These are phyloP conservation scores for Pythium plurisporium DNA, from an alignment of 352 stramenopile genomes.

Conservation along the genomic window DNA sequence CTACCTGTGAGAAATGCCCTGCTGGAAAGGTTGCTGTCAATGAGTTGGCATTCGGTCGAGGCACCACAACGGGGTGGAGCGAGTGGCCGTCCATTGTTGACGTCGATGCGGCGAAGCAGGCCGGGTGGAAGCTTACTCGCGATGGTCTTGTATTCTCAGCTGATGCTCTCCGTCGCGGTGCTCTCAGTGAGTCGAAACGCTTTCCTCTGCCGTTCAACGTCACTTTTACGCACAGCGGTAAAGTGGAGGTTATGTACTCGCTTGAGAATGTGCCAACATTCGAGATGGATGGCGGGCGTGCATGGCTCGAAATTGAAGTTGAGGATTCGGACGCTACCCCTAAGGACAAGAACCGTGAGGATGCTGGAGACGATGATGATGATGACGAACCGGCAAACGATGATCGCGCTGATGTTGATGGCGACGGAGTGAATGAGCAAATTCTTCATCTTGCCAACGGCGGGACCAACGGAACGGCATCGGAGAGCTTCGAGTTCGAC, in stretches of 20 bases:
- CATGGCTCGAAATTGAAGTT: slow-evolving; percentile 71
- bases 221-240: slow-evolving; percentile 45
- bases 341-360: slow-evolving; percentile 4
- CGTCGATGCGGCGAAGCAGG: slow-evolving; percentile 24
- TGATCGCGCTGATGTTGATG: slow-evolving; percentile 22
- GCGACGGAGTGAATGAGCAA: slow-evolving; percentile 24
- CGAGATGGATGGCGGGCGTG: slow-evolving; percentile 42
- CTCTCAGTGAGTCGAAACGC: slow-evolving; percentile 18
- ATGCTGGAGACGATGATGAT: slow-evolving; percentile 19
- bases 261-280: slow-evolving; percentile 64
- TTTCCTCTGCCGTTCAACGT: slow-evolving; percentile 56
- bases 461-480: slow-evolving; percentile 62
- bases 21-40: slow-evolving; percentile 52
- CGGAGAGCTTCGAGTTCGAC: slow-evolving; percentile 46
- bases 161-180: neutral
- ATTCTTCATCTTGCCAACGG: slow-evolving; percentile 59
- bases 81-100: slow-evolving; percentile 60
- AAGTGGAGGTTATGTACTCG: slow-evolving; percentile 61
- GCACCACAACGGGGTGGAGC: slow-evolving; percentile 52
- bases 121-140: slow-evolving; percentile 66
- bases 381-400: slow-evolving; percentile 11
- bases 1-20: slow-evolving; percentile 23
- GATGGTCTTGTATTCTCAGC: slow-evolving; percentile 44
- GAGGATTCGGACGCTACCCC: slow-evolving; percentile 17
- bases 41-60: slow-evolving; percentile 40